These are phyloP conservation scores for Xylariomycetidae sp. DNA, from an alignment of 2,329 filamentous ascomycete genomes.

Conservation along the genomic window DNA sequence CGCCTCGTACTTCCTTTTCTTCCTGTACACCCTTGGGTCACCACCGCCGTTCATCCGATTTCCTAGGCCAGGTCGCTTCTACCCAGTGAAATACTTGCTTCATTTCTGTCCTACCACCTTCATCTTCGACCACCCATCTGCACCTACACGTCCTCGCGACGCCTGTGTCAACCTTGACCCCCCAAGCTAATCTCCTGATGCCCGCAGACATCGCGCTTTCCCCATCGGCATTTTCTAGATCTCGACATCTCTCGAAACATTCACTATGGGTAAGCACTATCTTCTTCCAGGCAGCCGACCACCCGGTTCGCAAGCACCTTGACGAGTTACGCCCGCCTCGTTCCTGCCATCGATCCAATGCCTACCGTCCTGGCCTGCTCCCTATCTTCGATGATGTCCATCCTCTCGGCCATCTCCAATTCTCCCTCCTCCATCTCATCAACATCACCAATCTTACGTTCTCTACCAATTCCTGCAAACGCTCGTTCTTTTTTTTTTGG, in stretches of 20 bases:
- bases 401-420: conserved; percentile 8
- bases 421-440: conserved; percentile 7
- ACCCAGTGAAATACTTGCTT: too few species aligned
- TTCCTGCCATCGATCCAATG: conserved; percentile 13
- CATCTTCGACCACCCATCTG: neutral
- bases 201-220: conserved; percentile 24
- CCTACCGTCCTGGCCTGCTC: too few species aligned
- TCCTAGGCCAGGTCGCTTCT: too few species aligned
- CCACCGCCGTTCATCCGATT: too few species aligned
- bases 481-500: conserved; percentile 30
- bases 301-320: conserved; percentile 16
- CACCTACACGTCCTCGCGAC: neutral
- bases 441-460: conserved; percentile 22
- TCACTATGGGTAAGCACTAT: conserved; percentile 44
- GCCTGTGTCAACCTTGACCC: conserved; percentile 1
- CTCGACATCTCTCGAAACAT: conserved; percentile 25
- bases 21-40: neutral
- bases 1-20: neutral
- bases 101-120: neutral
- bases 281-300: conserved; percentile 18
- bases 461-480: conserved; percentile 20
- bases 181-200: conserved; percentile 18
- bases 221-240: conserved; percentile 20
- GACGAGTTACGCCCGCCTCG: conserved; percentile 18
- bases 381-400: too few species aligned